Base-by-base conservation (phyloP, 1,284 basidiomycete species). In the Sanghuangporus baumii region DNA sequence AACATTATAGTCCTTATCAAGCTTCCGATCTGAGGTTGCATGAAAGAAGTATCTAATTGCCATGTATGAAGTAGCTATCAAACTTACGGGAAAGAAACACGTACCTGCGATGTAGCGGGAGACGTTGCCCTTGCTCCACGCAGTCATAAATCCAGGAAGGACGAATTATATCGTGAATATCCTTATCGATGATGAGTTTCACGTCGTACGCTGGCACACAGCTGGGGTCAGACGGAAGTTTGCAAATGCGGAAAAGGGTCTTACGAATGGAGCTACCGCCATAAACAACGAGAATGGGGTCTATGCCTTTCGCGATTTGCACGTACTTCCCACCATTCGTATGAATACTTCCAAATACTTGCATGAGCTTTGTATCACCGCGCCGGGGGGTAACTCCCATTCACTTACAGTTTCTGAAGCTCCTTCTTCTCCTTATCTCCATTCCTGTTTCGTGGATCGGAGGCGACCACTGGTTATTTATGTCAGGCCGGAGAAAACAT, bases 131-230 rank as follows among this genome's bases (percentile, higher is more conserved):
- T 36, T 78, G 75, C 3, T 80, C 76, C 50, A 95, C 80, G n/a
- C 87, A 93, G 69, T 94, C 91, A 51, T 80, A 72, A 56, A 97
- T 78, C 93, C 94, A 97, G 37, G 81, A 75, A 0, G 94, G 91
- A 60, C 81, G 86, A 61, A 96, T 76, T 56, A 96, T 82, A 69
- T 93, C 89, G 62, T 84, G 74, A 0, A 76, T 75, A 4, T 78
- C 84, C 69, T 88, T 88, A 65, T 88, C 77, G 62, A 84, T 87
- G 69, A 83, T 79, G 70, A 81, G 71, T 73, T 85, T 83, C 61
- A 90, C 74, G 69, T 89, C 85, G 66, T 87, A 88, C 1, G 88
- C 87, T 91, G 18, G 40, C 37, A 6, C 3, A 58, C 8, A 36
- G 31, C n/a, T 50, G 38, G 9, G 43, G 18, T 18, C 1, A n/a